Base-by-base conservation (phyloP, 495 filamentous ascomycete genomes). In the Penicillium egyptiacum region DNA sequence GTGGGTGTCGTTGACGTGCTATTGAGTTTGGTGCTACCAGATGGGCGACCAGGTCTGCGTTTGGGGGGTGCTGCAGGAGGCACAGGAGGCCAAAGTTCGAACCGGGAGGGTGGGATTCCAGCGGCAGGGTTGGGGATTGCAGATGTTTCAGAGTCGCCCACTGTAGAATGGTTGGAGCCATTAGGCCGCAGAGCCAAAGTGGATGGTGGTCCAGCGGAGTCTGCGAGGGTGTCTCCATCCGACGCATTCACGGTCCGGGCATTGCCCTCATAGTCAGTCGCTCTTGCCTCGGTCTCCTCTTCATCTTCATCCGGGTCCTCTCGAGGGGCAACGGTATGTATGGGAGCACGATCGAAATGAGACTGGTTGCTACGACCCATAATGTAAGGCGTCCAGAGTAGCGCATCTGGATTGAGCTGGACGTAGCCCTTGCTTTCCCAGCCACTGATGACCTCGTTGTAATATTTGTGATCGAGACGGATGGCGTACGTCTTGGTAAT, bases 351-450 rank as follows among this genome's bases (percentile, higher is more conserved):
- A 66, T 97, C 89, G 68, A 93, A 92, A 57, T 90, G 88, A 0
- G 85, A 86, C n/a, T 87, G 83, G 51, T 90, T 92, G 66, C 83
- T 87, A 50, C 88, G 82, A 22, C 93, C 92, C 91, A 96, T 97
- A 51, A 98, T 84, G 70, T 94, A 98, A 12, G 95, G 94, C n/a
- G 90, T 96, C 94, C 94, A 98, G 3, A 92, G 86, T 37, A 98
- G 80, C 10, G 85, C 84, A 55, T 87, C 83, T 2, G 86, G 85
- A 62, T 96, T 92, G 37, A 98, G 83, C 57, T 85, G 89, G 16
- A 95, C 86, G 61, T 96, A 93, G 7, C 85, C 83, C 67, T 96
- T 96, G 49, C 77, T 81, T 70, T 96, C 90, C 85, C 92, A 93
- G 50, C 88, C 88, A 11, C 82, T 79, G 55, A 97, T 89, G 66